Evolutionary conservation across 2,329 filamentous ascomycete genomes (phyloP), one percentile per base, ranked within the genome.

Genomic region (Arthrobotrys entomopaga): DNA sequence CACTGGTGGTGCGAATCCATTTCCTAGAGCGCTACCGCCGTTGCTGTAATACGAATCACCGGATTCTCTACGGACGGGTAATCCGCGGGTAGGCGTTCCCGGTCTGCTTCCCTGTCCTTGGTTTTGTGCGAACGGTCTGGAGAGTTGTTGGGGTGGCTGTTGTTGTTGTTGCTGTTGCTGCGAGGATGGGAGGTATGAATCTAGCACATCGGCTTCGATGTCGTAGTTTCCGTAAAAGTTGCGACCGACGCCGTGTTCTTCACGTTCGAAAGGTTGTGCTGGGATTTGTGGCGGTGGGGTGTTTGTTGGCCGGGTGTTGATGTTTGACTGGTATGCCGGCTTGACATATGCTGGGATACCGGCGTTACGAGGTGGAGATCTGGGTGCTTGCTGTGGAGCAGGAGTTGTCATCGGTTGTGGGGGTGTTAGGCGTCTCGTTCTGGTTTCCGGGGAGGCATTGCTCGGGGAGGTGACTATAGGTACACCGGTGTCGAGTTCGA

Each of bases 171-270:
- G 6, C 34, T 66, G 61, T 19, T 54, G 22, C 19, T 19, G 61
- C 26, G 63, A 53, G 1, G 70, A 67, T 3, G 56, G 48, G 26
- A 74, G 56, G 52, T 74, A 74, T 0, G 70, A 74, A 34, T 74
- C 70, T 16, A 74, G 29, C 16, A 74, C 70, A 19, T 74, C 70
- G 43, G 70, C 70, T 64, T 74, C 70, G 46, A 74, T 64, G 15
- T 74, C 70, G 52, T 74, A 74, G 26, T 74, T 74, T 4, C 70
- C 70, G 24, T 74, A 38, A 50, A 67, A 46, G 46, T 74, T 64
- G 58, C 70, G 63, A 29, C 70, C 70, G 16, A 74, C 70, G n/a
- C 70, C 70, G 19, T 67, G 70, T 59, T 74, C 70, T 34, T 74
- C 70, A 15, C 70, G 63, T 16, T 64, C 57, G 19, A 74, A 74